Evolutionary conservation across 2,329 filamentous ascomycete species (phyloP).

Genomic region (Cladophialophora carrionii): DNA sequence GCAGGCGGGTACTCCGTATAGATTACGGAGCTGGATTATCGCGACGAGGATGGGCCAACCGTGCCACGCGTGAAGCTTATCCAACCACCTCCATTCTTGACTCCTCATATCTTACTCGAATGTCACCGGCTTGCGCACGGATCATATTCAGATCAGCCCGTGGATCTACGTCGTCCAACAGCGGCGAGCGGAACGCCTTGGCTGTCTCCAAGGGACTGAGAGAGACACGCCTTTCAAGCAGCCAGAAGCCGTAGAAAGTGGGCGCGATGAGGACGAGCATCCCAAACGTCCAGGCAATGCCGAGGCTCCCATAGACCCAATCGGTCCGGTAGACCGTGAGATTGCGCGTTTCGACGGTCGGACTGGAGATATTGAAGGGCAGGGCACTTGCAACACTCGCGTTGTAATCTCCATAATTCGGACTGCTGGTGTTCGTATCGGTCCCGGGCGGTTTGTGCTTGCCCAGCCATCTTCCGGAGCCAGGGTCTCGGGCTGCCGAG

Average conservation of each 20-base stretch:
- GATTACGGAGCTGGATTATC: background rate
- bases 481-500: background rate
- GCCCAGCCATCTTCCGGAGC: background rate
- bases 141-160: background rate
- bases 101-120: background rate
- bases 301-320: background rate
- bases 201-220: slow-evolving; percentile 31
- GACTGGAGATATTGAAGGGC: background rate
- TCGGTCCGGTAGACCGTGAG: slow-evolving; percentile 3
- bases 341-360: background rate
- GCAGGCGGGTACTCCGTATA: background rate
- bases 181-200: slow-evolving; percentile 31
- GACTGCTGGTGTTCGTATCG: background rate
- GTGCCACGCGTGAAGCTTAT: background rate
- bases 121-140: background rate
- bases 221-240: slow-evolving; percentile 22
- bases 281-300: slow-evolving; percentile 8
- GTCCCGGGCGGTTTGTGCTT: background rate
- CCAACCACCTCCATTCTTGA: background rate
- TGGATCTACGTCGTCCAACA: slow-evolving; percentile 10
- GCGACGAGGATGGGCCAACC: background rate
- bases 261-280: slow-evolving; percentile 11
- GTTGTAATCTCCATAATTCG: background rate
- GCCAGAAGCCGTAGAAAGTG: slow-evolving; percentile 32
- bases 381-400: background rate